Conservation (phyloP, 768 basidiomycete genomes). For the Boletales sp. region DNA sequence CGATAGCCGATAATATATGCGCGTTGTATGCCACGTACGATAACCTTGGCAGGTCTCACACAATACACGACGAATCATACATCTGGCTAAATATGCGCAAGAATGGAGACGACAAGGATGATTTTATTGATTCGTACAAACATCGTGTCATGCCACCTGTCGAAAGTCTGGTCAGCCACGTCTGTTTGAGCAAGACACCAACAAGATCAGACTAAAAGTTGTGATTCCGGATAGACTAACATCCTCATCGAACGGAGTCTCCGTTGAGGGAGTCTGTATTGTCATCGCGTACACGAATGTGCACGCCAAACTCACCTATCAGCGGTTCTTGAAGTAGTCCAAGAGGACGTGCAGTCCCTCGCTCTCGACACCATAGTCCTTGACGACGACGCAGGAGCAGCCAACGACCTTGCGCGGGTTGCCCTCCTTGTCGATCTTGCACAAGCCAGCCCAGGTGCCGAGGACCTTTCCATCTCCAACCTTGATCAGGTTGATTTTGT, state of each 20-base stretch:
- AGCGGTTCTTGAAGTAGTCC: slow-evolving; percentile 94
- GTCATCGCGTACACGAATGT: slow-evolving; percentile 53
- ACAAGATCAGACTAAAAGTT: slow-evolving; percentile 52
- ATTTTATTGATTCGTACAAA: slow-evolving; percentile 11
- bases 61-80: slow-evolving; percentile 2
- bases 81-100: neutral
- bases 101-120: neutral
- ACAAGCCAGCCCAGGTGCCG: slow-evolving; percentile 97
- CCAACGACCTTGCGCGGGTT: slow-evolving; percentile 95
- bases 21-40: too few species aligned
- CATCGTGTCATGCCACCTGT: slow-evolving; percentile 4
- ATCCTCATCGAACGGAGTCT: slow-evolving; percentile 66
- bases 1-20: too few species aligned
- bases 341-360: slow-evolving; percentile 92
- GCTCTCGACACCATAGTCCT: slow-evolving; percentile 93
- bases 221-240: slow-evolving; percentile 28
- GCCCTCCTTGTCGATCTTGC: slow-evolving; percentile 99
- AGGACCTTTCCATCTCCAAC: slow-evolving; percentile 97
- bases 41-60: too few species aligned
- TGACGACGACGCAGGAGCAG: slow-evolving; percentile 94
- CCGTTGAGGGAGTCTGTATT: slow-evolving; percentile 92
- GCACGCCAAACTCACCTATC: slow-evolving; percentile 38
- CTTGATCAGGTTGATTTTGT: slow-evolving; percentile 99
- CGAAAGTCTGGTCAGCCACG: slow-evolving; percentile 9
- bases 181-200: neutral